Evolutionary conservation across 2,329 filamentous ascomycete species (phyloP).

Genomic region (Penicillium sp.): DNA sequence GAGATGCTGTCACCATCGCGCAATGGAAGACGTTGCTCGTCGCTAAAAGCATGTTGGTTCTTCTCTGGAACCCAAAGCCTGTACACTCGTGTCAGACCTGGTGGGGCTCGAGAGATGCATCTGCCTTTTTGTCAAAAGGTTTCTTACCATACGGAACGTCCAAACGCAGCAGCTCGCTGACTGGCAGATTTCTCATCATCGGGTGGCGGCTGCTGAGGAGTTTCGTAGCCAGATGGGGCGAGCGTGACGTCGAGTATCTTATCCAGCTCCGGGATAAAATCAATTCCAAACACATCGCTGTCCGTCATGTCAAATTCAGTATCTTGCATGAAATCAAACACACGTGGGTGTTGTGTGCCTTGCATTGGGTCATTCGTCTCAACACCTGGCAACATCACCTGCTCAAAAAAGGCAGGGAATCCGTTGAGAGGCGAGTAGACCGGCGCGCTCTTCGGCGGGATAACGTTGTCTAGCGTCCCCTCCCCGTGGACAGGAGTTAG

Average conservation of each 20-base stretch:
- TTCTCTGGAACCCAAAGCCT: slow-evolving; percentile 14
- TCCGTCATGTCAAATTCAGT: slow-evolving; percentile 6
- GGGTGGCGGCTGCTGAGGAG: background rate
- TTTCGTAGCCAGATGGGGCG: slow-evolving; percentile 1
- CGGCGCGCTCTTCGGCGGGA: background rate
- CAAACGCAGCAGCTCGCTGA: slow-evolving; percentile 13
- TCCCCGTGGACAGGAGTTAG: background rate
- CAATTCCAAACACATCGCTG: slow-evolving; percentile 10
- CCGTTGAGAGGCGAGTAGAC: slow-evolving; percentile 2
- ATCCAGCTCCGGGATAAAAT: slow-evolving; percentile 13
- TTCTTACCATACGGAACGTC: slow-evolving; percentile 10
- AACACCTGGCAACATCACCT: slow-evolving; percentile 10
- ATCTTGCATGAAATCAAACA: slow-evolving; percentile 13
- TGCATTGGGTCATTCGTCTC: background rate
- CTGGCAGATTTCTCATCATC: slow-evolving; percentile 11
- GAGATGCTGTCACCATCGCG: slow-evolving; percentile 12
- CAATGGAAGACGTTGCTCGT: slow-evolving; percentile 9
- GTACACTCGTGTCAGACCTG: background rate
- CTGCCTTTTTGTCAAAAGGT: background rate
- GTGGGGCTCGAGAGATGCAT: background rate
- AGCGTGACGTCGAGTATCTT: slow-evolving; percentile 4
- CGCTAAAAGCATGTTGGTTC: slow-evolving; percentile 14
- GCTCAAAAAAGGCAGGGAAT: slow-evolving; percentile 14
- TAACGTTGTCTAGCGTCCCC: background rate
- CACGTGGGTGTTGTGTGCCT: slow-evolving; percentile 9